Conservation (phyloP, 768 basidiomycete species). For the Pleurotus tuber-regium region DNA sequence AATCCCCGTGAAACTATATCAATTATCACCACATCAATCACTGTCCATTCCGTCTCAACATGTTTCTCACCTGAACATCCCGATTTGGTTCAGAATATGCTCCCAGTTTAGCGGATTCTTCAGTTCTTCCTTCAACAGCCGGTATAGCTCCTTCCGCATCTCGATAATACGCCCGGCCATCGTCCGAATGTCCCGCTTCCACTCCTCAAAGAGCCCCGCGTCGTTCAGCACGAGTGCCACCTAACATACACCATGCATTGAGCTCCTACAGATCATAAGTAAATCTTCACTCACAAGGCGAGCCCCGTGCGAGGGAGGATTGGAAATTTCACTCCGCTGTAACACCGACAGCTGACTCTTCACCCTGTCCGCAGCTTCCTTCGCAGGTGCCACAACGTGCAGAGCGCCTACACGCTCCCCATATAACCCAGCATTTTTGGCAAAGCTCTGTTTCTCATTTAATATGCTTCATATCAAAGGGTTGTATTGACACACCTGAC, state of each 20-base stretch:
- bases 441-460: constrained; percentile 71
- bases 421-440: constrained; percentile 95
- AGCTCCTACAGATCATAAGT: neutral
- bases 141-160: constrained; percentile 82
- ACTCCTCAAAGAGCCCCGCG: constrained; percentile 71
- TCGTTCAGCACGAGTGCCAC: constrained; percentile 82
- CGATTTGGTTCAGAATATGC: constrained; percentile 95
- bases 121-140: constrained; percentile 70
- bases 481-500: constrained; percentile 60
- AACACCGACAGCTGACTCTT: constrained; percentile 90
- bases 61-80: constrained; percentile 84
- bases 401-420: constrained; percentile 94
- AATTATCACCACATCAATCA: neutral
- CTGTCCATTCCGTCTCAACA: constrained; percentile 3
- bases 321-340: constrained; percentile 93
- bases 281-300: constrained; percentile 53
- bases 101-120: constrained; percentile 92
- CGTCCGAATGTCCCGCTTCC: constrained; percentile 86
- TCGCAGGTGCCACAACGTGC: constrained; percentile 66
- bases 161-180: constrained; percentile 93
- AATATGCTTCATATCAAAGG: neutral
- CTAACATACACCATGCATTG: no score
- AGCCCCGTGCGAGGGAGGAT: constrained; percentile 90
- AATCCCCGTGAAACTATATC: constrained; percentile 79
- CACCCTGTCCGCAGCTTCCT: constrained; percentile 69